Conservation (phyloP, 257 asterid species). For the Solanum chmielewskii region DNA sequence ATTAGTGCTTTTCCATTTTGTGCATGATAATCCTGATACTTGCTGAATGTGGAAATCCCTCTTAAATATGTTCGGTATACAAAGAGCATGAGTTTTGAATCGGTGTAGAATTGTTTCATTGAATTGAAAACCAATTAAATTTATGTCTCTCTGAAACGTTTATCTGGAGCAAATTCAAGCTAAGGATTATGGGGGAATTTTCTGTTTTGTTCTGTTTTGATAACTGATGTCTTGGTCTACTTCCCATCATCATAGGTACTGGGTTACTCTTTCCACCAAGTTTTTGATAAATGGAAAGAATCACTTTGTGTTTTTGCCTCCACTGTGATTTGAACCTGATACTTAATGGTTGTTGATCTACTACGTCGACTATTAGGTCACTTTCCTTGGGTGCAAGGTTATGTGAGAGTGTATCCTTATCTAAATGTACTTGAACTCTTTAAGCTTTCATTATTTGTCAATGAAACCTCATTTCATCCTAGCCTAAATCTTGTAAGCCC, state of each 20-base stretch:
- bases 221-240: not conserved
- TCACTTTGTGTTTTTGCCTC: not conserved
- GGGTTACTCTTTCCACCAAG: not conserved
- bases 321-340: not conserved
- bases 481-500: not conserved
- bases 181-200: not conserved
- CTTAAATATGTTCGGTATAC: not conserved
- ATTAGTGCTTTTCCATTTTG: slow-evolving; percentile 6
- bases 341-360: not conserved
- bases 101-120: not conserved
- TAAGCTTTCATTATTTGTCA: not conserved
- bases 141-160: not conserved
- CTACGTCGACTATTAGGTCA: not conserved
- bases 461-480: not conserved
- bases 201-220: not conserved
- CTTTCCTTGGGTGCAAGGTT: not conserved
- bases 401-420: not conserved
- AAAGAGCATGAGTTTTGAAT: not conserved
- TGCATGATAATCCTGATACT: not conserved
- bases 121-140: not conserved
- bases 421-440: not conserved
- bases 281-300: not conserved
- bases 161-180: not conserved
- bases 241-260: not conserved
- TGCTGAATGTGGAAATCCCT: not conserved